Evolutionary conservation across 1,284 basidiomycete species (phyloP), one percentile per base, ranked within the genome.

Genomic region (Microbotryum violaceum): DNA sequence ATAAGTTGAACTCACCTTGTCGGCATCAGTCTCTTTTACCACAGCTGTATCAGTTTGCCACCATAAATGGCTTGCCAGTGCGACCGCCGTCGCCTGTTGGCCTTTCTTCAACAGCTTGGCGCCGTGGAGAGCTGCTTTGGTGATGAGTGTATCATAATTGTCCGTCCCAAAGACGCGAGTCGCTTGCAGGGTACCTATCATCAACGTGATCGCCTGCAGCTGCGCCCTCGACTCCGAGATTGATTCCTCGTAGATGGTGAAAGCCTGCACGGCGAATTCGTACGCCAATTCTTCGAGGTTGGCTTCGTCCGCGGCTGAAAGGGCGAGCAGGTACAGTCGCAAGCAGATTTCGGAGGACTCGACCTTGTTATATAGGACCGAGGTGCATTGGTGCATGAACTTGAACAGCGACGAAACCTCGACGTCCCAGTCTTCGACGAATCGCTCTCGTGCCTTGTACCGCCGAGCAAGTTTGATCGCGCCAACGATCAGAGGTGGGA

Each of bases 101-200:
- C 90, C 89, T 80, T 97, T 96, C 82, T 97, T 97, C 74, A 97
- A 75, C 67, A 96, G 75, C 77, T 93, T 92, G 51, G 91, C 89
- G 6, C 89, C 91, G 74, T 97, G 92, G 69, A 96, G 78, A 10
- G 92, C 91, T 25, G 91, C 92, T 77, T 97, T 97, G 44, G 92
- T 94, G 71, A 96, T 91, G 65, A 97, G 77, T 5, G 91, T 96
- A 72, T 96, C 92, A 73, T 94, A 96, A 73, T 93, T 93, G 70
- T 96, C 92, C 53, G 82, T 82, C 33, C 86, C 86, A 74, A 96
- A 96, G 27, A 92, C 90, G 63, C 85, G 80, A 29, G 88, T 86
- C 25, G 84, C 84, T 68, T 91, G 89, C 46, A 96, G 78, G 6
- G 90, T 87, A 52, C 87, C 86, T 60, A 96, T 94, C 70, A 96